Conservation (phyloP, 176 grass and related monocot genomes). For the Secale cereale region DNA sequence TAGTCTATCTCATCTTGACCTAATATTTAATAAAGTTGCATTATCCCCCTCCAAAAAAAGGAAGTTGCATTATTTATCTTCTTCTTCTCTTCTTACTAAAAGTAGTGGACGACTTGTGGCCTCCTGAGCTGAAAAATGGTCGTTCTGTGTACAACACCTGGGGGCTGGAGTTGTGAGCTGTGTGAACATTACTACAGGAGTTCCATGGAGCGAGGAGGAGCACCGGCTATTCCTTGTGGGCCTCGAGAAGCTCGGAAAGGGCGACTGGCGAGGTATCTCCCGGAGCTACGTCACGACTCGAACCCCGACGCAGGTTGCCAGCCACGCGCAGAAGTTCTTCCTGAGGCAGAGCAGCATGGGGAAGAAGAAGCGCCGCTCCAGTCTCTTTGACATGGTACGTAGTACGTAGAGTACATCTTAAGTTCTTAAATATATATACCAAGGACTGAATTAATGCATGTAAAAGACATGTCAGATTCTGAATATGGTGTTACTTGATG, state of each 20-base stretch:
- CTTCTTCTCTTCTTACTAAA: background rate
- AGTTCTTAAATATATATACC: background rate
- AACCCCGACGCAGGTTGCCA: constrained; percentile 94
- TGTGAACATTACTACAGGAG: constrained; percentile 37
- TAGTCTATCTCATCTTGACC: constrained; percentile 13
- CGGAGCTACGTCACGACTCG: constrained; percentile 74
- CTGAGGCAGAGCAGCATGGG: constrained; percentile 72
- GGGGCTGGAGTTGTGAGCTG: background rate
- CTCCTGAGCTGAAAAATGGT: background rate
- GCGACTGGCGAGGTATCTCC: constrained; percentile 94
- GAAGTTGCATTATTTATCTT: constrained; percentile 29
- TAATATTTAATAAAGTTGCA: constrained; percentile 29
- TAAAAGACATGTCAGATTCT: background rate
- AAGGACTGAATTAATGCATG: background rate
- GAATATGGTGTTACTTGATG: background rate
- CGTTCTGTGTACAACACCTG: background rate
- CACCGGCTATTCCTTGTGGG: constrained; percentile 77
- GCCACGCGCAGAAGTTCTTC: constrained; percentile 97
- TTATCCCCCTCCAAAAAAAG: background rate
- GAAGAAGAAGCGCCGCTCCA: constrained; percentile 87
- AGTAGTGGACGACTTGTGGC: background rate
- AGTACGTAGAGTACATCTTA: background rate
- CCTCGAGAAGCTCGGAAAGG: constrained; percentile 80
- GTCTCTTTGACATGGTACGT: constrained; percentile 85
- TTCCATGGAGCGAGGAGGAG: constrained; percentile 94